Conservation (phyloP, 2,329 filamentous ascomycete species). For the Hirsutella rhossiliensis region DNA sequence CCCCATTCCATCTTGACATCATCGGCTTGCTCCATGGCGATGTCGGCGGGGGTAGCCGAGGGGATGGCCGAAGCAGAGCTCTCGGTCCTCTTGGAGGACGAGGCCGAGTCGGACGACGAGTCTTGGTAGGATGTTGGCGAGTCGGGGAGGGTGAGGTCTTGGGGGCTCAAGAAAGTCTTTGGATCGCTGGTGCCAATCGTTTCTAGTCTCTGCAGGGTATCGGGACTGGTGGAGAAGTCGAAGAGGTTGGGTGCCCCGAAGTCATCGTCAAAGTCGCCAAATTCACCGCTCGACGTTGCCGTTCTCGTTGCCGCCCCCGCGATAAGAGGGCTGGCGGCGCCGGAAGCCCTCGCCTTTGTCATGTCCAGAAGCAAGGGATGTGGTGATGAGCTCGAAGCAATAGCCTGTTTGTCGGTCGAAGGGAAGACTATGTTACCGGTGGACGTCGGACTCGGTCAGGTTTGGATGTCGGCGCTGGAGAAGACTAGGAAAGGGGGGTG, state of each 20-base stretch:
- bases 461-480: not conserved
- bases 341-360: slow-evolving; percentile 19
- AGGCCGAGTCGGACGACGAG: slow-evolving; percentile 39
- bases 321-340: slow-evolving; percentile 25
- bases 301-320: slow-evolving; percentile 23
- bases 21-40: slow-evolving; percentile 29
- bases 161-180: slow-evolving; percentile 19
- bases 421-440: not conserved
- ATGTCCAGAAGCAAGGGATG: slow-evolving; percentile 18
- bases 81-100: slow-evolving; percentile 32
- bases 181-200: slow-evolving; percentile 16
- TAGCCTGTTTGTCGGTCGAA: not conserved
- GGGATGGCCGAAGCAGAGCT: slow-evolving; percentile 34
- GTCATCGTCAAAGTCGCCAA: slow-evolving; percentile 25
- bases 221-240: slow-evolving; percentile 24
- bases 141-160: slow-evolving; percentile 25
- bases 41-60: slow-evolving; percentile 26
- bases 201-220: slow-evolving; percentile 22
- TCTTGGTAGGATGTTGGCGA: slow-evolving; percentile 32
- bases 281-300: slow-evolving; percentile 24
- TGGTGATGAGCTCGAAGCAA: not conserved
- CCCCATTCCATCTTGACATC: slow-evolving; percentile 32
- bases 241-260: slow-evolving; percentile 19
- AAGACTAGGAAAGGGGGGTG: not conserved
- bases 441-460: not conserved